phyloP scores from a whole-genome alignment of 306 rosid genomes.

The Acacia acuminata region DNA sequence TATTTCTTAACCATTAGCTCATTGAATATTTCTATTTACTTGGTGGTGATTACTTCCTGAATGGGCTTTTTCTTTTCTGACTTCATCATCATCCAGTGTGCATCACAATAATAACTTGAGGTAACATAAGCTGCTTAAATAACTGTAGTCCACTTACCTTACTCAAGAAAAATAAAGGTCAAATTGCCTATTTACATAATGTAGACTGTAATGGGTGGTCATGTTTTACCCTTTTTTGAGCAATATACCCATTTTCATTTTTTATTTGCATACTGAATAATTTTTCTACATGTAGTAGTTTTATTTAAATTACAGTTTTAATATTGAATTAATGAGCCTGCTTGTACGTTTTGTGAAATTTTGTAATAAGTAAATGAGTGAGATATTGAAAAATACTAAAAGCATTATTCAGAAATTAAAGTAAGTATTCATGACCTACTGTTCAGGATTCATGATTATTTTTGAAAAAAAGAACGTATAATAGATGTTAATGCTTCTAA shows the following conservation, averaged over 20 bases:
- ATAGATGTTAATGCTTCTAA: background rate
- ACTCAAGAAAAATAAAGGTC: background rate
- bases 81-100: background rate
- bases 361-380: background rate
- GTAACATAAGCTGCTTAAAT: background rate
- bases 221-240: background rate
- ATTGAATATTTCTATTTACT: background rate
- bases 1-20: background rate
- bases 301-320: background rate
- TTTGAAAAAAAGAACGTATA: background rate
- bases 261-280: background rate
- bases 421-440: background rate
- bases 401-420: background rate
- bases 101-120: background rate
- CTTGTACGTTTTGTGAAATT: background rate
- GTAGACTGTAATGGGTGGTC: background rate
- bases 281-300: background rate
- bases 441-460: background rate
- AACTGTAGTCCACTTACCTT: background rate
- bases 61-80: background rate
- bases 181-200: background rate
- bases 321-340: too few species aligned
- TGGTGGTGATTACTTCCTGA: constrained; percentile 2
- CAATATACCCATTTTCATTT: background rate
- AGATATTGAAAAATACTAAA: background rate